Percentiles rank a stretch among this genome's conserved stretches.
phyloP scores from a whole-genome alignment of 192 early-diverging fungal species.

The Coemansia brasiliensis region DNA sequence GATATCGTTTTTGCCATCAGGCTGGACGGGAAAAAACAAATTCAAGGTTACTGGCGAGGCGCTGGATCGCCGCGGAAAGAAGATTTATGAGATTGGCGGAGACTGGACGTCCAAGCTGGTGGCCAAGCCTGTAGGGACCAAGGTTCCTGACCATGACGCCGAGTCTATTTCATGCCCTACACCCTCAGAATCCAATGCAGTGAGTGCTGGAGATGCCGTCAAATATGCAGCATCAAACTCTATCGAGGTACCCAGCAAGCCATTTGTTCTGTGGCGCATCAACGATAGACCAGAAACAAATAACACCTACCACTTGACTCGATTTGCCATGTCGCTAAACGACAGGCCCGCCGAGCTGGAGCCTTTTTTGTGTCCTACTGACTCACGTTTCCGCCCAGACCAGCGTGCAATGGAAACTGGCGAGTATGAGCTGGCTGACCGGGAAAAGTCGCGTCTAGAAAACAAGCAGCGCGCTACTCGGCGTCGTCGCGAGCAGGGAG shows the following conservation, averaged over 20 bases:
- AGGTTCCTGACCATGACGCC: conserved; percentile 11
- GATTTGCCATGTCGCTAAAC: conserved; percentile 77
- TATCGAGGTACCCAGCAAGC: conserved; percentile 40
- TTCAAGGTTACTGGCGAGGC: conserved; percentile 65
- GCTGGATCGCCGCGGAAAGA: conserved; percentile 48
- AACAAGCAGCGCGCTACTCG: conserved; percentile 71
- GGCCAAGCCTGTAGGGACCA: conserved; percentile 39
- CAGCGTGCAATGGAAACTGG: conserved; percentile 85
- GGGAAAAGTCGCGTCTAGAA: conserved; percentile 73
- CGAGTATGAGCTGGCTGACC: conserved; percentile 74
- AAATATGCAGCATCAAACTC: conserved; percentile 29
- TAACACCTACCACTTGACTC: conserved; percentile 74
- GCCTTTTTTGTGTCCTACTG: conserved; percentile 70
- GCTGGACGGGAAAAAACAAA: conserved; percentile 69
- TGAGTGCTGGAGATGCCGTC: conserved; percentile 28
- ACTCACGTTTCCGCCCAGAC: conserved; percentile 82
- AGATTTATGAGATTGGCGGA: conserved; percentile 65
- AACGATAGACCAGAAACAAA: conserved; percentile 52
- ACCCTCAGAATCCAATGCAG: conserved; percentile 10
- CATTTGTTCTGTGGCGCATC: conserved; percentile 66
- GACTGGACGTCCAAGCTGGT: conserved; percentile 69
- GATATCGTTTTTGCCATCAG: conserved; percentile 76
- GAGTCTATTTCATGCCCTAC: conserved; percentile 22
- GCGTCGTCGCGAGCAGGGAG: conserved; percentile 60
- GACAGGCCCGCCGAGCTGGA: conserved; percentile 61